Conservation (phyloP, 2,329 filamentous ascomycete species). For the Emergomyces africanus region DNA sequence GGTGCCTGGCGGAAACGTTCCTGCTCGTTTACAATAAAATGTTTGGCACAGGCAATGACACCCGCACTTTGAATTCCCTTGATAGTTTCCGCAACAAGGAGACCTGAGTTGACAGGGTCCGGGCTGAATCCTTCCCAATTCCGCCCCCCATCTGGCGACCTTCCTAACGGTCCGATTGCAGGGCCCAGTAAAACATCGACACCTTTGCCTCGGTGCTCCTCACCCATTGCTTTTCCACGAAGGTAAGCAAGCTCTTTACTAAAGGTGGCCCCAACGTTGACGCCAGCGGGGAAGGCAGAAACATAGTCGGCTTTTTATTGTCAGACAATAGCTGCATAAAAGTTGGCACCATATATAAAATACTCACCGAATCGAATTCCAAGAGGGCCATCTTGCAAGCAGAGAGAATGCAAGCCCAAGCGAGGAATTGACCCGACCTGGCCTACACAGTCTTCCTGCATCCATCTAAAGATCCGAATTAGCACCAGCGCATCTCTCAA, state of each 20-base stretch:
- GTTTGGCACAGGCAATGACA: conserved; percentile 73
- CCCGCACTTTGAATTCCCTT: conserved; percentile 71
- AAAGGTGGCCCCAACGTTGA: conserved; percentile 74
- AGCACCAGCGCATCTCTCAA: neutral
- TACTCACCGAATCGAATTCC: conserved; percentile 55
- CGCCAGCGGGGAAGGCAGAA: conserved; percentile 67
- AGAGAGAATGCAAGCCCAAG: conserved; percentile 56
- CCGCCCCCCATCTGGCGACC: conserved; percentile 52
- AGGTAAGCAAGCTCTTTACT: conserved; percentile 57
- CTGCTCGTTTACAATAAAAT: conserved; percentile 63
- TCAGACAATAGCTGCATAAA: neutral
- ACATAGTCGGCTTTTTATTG: conserved; percentile 54
- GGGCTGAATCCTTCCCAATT: conserved; percentile 58
- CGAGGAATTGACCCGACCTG: conserved; percentile 43
- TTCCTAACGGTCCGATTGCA: conserved; percentile 60
- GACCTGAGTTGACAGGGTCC: conserved; percentile 62
- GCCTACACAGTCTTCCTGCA: conserved; percentile 62
- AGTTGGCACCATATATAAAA: neutral
- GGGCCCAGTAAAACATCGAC: conserved; percentile 65
- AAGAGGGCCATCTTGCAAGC: conserved; percentile 73
- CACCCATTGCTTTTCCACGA: conserved; percentile 60
- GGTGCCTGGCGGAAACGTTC: conserved; percentile 54
- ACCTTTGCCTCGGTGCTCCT: conserved; percentile 62
- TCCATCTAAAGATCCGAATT: conserved; percentile 38
- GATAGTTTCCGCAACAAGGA: conserved; percentile 59